Base-by-base conservation (phyloP, 2,329 filamentous ascomycete species). In the Dactylellina leptospora region DNA sequence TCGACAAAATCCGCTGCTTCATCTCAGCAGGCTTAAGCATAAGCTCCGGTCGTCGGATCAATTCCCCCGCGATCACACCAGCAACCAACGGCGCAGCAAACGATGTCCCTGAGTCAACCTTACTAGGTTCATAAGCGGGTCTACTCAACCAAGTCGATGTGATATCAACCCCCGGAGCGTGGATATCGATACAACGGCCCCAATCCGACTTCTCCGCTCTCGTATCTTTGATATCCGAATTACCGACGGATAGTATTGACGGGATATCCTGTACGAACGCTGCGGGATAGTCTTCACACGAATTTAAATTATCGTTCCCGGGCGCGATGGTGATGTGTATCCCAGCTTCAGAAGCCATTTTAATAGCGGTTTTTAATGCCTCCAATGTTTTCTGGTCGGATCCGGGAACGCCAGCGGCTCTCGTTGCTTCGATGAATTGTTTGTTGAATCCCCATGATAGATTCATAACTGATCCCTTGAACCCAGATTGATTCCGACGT, bases 381-480 rank as follows among this genome's bases (percentile, higher is more conserved):
- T 56, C 61, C 11, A n/a, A 9, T 22, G 18, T n/a, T 6, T 38
- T 38, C 6, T 44, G 22, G 16, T 55, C 50, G 30, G 40, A 55
- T 40, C 50, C 50, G 18, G 50, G 16, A 10, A 55, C 25, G 6
- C 47, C 47, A 5, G 47, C 59, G 20, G 27, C 58, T 6, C 13
- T 6, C 6, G 30, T 6, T 6, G 8, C 16, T 22, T n/a, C 13
- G 9, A 45, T 4, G 4, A 10, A 10, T 1, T 3, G n/a, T 22
- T 22, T 18, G 18, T 45, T 18, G 11, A 48, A 40, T 0, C 60
- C 60, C 60, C 60, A 64, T 20, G 60, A 64, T 38, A 64, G 22
- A n/a, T 64, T 64, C 60, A 64, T 64, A 20, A 64, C 60, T 2
- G 60, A 55, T 0, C 60, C 60, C n/a, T 40, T 33, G 50, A 64